Percentiles rank a stretch among this genome's conserved stretches.
Evolutionary conservation across 179 eudicot species (phyloP).

Genomic region (Monotropa hypopitys): DNA sequence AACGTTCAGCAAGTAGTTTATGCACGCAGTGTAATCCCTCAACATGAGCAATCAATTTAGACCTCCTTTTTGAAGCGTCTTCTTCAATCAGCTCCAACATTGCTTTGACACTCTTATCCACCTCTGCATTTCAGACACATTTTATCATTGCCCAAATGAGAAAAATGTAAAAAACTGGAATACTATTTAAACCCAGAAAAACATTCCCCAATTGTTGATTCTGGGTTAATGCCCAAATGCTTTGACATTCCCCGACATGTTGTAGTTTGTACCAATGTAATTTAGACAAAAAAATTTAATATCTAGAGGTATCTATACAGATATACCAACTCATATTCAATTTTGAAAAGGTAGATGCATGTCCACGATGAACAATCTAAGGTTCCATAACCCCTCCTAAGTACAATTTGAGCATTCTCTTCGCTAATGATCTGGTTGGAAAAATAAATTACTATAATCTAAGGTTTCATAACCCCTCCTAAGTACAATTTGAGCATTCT

Average conservation of each 20-base stretch:
- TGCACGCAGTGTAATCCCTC: slow-evolving; percentile 21
- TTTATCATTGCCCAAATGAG: too few relatives aligned
- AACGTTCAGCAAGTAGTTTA: slow-evolving; percentile 25
- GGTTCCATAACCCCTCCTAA: not conserved
- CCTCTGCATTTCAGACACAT: slow-evolving; percentile 26
- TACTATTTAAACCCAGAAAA: too few relatives aligned
- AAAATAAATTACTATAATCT: not conserved
- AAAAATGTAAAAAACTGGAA: too few relatives aligned
- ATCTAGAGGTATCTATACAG: not conserved
- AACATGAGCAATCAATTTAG: slow-evolving; percentile 20
- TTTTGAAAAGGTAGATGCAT: not conserved
- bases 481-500: not conserved
- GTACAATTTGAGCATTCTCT: not conserved
- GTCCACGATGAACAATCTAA: not conserved
- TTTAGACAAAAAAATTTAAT: not conserved
- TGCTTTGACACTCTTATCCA: slow-evolving; percentile 28
- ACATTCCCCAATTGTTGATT: not conserved
- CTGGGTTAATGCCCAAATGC: too few relatives aligned
- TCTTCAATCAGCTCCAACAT: slow-evolving; percentile 24
- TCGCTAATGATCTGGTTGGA: not conserved
- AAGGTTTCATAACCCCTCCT: too few relatives aligned
- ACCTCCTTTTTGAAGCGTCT: slow-evolving; percentile 16
- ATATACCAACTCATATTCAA: not conserved
- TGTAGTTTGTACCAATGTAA: too few relatives aligned
- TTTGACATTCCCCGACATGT: too few relatives aligned